These are phyloP conservation scores for Phalaenopsis aphrodite DNA, from an alignment of 106 monocot species.

Conservation along the genomic window DNA sequence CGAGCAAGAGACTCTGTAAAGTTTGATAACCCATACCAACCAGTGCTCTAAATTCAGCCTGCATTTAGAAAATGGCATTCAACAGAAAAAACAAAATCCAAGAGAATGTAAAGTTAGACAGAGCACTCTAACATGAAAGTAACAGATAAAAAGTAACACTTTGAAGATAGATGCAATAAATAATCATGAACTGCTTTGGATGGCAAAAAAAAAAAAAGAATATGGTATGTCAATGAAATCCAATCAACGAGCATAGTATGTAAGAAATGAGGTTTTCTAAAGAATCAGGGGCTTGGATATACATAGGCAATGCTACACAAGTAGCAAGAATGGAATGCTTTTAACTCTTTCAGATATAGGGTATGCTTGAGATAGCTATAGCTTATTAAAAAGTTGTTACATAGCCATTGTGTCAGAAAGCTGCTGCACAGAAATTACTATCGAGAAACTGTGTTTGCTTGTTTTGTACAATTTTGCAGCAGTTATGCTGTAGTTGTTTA, in stretches of 20 bases:
- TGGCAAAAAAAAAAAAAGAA: background rate
- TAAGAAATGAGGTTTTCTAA: background rate
- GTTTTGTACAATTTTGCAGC: too few relatives aligned
- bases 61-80: constrained; percentile 18
- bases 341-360: background rate
- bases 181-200: background rate
- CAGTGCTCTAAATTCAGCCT: constrained; percentile 76
- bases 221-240: background rate
- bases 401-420: too few relatives aligned
- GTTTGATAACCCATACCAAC: constrained; percentile 94
- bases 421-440: too few relatives aligned
- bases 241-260: background rate
- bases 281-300: background rate
- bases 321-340: background rate
- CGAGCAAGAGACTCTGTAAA: constrained; percentile 81
- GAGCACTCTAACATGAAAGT: background rate
- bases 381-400: too few relatives aligned
- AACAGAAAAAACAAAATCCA: background rate
- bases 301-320: background rate
- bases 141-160: background rate
- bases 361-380: too few relatives aligned
- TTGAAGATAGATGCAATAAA: background rate
- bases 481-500: too few relatives aligned
- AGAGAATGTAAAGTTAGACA: background rate
- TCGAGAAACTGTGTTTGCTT: too few relatives aligned